These are phyloP conservation scores for Dactylellina sp. DNA, from an alignment of 2,329 filamentous ascomycete genomes.

Conservation along the genomic window DNA sequence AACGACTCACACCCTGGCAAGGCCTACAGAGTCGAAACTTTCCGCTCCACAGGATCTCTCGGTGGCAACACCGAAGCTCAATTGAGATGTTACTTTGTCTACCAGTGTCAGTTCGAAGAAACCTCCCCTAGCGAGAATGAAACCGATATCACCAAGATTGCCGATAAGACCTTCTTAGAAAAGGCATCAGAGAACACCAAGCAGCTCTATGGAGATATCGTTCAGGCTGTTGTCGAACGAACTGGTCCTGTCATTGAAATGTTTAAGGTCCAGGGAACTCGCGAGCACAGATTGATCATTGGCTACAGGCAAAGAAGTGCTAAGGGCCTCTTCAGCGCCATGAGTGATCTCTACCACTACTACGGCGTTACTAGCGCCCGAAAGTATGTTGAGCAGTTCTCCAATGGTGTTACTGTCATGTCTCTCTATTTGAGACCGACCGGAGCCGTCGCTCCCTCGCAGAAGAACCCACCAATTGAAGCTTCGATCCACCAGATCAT, in stretches of 20 bases:
- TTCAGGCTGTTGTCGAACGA: constrained; percentile 82
- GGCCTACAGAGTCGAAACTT: constrained; percentile 94
- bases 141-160: constrained; percentile 89
- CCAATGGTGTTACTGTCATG: constrained; percentile 97
- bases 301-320: constrained; percentile 95
- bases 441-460: constrained; percentile 66
- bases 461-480: constrained; percentile 81
- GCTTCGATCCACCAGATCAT: constrained; percentile 98
- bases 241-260: constrained; percentile 97
- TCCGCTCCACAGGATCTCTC: constrained; percentile 86
- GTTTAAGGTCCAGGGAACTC: constrained; percentile 90
- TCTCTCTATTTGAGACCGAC: constrained; percentile 90
- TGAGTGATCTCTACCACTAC: constrained; percentile 98
- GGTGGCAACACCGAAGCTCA: constrained; percentile 81
- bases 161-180: constrained; percentile 91
- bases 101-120: constrained; percentile 91
- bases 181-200: constrained; percentile 97
- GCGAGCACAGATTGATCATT: constrained; percentile 93
- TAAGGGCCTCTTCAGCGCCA: constrained; percentile 89
- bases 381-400: constrained; percentile 99
- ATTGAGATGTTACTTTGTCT: constrained; percentile 97
- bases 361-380: constrained; percentile 95
- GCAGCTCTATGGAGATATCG: constrained; percentile 93
- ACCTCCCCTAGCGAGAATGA: constrained; percentile 78
- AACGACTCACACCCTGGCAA: constrained; percentile 78